These are phyloP conservation scores for Xylariaceae sp. DNA, from an alignment of 2,329 filamentous ascomycete species.

Conservation along the genomic window DNA sequence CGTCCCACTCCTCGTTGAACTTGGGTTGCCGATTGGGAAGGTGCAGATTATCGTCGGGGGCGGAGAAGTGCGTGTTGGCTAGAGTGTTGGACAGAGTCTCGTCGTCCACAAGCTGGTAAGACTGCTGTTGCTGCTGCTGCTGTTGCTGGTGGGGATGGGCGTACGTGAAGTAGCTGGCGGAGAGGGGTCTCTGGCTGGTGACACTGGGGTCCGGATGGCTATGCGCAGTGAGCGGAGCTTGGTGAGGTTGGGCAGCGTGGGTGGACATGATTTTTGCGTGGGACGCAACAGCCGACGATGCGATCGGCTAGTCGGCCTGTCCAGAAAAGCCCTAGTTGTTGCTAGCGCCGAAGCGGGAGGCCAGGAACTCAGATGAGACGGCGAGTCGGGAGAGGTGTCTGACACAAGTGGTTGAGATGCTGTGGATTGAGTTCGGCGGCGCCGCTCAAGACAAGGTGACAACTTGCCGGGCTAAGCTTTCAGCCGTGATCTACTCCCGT, in stretches of 20 bases:
- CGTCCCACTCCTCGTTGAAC: conserved; percentile 72
- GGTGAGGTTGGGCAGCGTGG: conserved; percentile 3
- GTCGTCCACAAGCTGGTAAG: conserved; percentile 26
- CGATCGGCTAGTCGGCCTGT: conserved; percentile 5
- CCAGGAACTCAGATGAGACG: not conserved
- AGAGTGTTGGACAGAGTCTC: conserved; percentile 37
- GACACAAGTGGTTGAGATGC: too few species aligned
- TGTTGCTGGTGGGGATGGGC: conserved; percentile 22
- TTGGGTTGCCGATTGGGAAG: conserved; percentile 40
- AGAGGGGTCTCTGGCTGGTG: conserved; percentile 16
- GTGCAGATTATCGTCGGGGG: conserved; percentile 25
- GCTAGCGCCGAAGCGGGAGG: not conserved
- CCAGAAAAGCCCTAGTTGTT: not conserved
- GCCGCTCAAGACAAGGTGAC: too few species aligned
- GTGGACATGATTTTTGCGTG: conserved; percentile 18
- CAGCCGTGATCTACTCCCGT: too few species aligned
- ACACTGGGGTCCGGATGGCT: conserved; percentile 8
- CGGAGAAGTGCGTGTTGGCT: conserved; percentile 34
- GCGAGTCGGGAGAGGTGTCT: not conserved
- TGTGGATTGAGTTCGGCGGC: too few species aligned
- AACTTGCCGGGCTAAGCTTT: too few species aligned
- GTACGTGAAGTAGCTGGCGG: conserved; percentile 30
- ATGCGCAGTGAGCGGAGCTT: conserved; percentile 15
- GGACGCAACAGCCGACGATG: conserved; percentile 12
- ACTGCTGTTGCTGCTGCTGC: conserved; percentile 15